phyloP scores from a whole-genome alignment of 805 yeast species.

The Danielia reshetovae region DNA sequence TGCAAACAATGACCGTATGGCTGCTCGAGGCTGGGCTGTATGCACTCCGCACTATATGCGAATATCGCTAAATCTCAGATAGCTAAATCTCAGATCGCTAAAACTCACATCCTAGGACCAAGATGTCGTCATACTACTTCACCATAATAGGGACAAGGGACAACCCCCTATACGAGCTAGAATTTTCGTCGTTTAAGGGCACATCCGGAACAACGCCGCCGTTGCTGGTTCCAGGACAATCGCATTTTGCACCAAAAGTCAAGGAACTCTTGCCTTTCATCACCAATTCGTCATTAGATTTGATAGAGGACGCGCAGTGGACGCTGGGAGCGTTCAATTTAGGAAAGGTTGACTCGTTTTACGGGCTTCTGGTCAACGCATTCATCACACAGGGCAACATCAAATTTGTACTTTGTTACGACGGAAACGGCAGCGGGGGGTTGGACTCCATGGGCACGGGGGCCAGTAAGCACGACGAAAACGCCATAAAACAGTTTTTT shows the following conservation, averaged over 20 bases:
- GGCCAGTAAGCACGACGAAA: conserved; percentile 48
- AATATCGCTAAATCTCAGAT: too few relatives aligned
- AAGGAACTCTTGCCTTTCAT: conserved; percentile 84
- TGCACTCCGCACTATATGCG: too few relatives aligned
- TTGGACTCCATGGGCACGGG: conserved; percentile 6
- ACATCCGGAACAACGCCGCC: conserved; percentile 8
- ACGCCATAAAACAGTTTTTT: conserved; percentile 76
- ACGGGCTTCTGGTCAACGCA: conserved; percentile 78
- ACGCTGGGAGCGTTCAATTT: conserved; percentile 58
- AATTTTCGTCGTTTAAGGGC: conserved; percentile 65
- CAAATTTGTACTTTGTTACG: conserved; percentile 62
- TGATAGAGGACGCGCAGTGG: conserved; percentile 92
- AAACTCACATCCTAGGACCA: background rate
- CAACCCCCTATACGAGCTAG: conserved; percentile 82
- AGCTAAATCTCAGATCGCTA: too few relatives aligned
- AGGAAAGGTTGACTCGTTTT: conserved; percentile 80
- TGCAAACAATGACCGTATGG: too few relatives aligned
- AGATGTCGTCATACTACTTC: conserved; percentile 74
- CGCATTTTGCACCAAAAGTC: conserved; percentile 63
- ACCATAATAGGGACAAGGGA: conserved; percentile 86
- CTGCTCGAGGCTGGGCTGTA: too few relatives aligned
- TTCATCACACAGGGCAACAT: conserved; percentile 86
- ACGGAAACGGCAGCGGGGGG: conserved; percentile 8
- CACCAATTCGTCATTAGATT: conserved; percentile 81
- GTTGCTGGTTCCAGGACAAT: conserved; percentile 41